Conservation (phyloP, 1,139 yeast species). For the Magnusiomyces fungicola region DNA sequence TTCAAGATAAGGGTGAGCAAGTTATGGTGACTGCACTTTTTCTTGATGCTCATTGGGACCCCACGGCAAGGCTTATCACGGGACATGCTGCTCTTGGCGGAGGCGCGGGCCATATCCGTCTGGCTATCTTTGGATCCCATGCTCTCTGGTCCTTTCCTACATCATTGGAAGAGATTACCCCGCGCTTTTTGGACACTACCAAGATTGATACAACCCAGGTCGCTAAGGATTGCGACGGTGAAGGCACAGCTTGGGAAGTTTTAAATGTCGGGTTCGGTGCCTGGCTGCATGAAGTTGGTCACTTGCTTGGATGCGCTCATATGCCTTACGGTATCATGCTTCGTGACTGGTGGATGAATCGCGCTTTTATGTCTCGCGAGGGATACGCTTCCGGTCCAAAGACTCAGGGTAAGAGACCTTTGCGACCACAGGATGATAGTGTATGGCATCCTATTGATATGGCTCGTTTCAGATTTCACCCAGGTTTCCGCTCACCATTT, state of each 20-base stretch:
- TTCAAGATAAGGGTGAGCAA: constrained; percentile 41
- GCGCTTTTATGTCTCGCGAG: constrained; percentile 77
- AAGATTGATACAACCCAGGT: constrained; percentile 57
- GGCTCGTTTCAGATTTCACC: constrained; percentile 71
- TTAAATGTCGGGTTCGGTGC: constrained; percentile 85
- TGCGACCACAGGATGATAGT: constrained; percentile 61
- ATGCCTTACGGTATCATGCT: constrained; percentile 86
- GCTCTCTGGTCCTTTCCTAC: constrained; percentile 88
- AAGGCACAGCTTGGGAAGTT: constrained; percentile 90
- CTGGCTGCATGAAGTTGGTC: constrained; percentile 93
- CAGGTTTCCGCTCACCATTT: constrained; percentile 61
- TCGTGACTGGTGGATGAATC: constrained; percentile 60
- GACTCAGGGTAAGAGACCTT: constrained; percentile 37
- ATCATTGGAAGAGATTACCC: constrained; percentile 59
- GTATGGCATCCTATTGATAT: constrained; percentile 83
- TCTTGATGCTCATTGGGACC: constrained; percentile 81
- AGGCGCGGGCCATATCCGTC: constrained; percentile 56
- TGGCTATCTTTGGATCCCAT: constrained; percentile 93
- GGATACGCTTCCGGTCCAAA: constrained; percentile 47
- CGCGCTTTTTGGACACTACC: constrained; percentile 66
- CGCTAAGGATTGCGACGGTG: constrained; percentile 79
- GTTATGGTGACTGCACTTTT: constrained; percentile 80
- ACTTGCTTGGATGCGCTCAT: constrained; percentile 84
- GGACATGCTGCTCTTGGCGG: constrained; percentile 97
- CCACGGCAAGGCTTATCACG: constrained; percentile 47